Evolutionary conservation across 768 basidiomycete species (phyloP), one percentile per base, ranked within the genome.

Genomic region (Psilocybe cubensis): DNA sequence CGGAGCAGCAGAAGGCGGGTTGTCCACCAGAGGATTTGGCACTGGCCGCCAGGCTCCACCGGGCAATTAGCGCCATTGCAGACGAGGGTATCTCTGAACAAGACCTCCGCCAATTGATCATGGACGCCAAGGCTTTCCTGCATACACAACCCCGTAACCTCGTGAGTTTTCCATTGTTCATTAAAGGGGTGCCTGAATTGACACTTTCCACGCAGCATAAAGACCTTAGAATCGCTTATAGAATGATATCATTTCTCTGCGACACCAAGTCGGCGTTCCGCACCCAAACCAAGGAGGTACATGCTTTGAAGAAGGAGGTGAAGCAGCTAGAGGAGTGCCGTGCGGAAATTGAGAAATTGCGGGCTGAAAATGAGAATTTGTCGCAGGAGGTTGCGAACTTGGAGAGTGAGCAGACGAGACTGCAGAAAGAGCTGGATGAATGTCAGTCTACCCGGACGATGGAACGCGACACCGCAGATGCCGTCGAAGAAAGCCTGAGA

Each of bases 1-100:
- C 35, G 6, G 35, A 38, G 35, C 8, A 38, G 35, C 8, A 69
- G 24, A 58, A 63, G 43, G 46, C 56, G 3, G 52, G 53, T 24
- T 62, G 59, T 47, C 52, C 64, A 10, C 58, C 72, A 4, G 72
- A 76, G 52, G 70, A 73, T 27, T 77, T 79, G 54, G 68, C 74
- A 54, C 77, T 79, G 56, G 80, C 84, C 9, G 79, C 79, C 24
- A 71, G 76, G n/a, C 72, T 90, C 5, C 82, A 85, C 49, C 73
- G 79, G 49, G 76, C 78, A 21, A 81, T 89, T 56, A 75, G 78
- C 18, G 74, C 73, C 17, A 76, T 89, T 52, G 79, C 84, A 41
- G 79, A 81, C 52, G 75, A 79, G 55, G 88, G 88, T 1, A 83
- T 79, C 0, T 79, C 83, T 3, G 79, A 86, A 65, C 63, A 76